A percentile compares a stretch with the other conserved stretches of the same genome.
phyloP scores from a whole-genome alignment of 2,329 filamentous ascomycete species.

The Neonectria magnoliae region DNA sequence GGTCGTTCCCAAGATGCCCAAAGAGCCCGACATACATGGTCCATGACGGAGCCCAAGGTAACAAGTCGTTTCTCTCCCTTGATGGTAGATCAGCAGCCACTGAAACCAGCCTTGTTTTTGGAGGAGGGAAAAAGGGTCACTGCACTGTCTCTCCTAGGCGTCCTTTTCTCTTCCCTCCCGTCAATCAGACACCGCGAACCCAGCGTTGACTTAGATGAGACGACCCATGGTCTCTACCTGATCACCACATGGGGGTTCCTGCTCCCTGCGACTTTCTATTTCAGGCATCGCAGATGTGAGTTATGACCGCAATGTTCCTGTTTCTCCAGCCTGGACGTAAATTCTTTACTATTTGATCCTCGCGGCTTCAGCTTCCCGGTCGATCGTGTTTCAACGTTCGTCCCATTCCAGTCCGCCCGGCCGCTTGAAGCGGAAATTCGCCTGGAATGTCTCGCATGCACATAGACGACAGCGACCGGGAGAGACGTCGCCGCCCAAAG shows the following conservation, averaged over 20 bases:
- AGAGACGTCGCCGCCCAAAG: neutral
- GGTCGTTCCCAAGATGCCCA: neutral
- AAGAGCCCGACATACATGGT: neutral
- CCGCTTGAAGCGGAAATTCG: neutral
- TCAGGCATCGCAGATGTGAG: neutral
- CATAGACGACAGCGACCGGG: neutral
- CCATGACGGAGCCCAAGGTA: conserved; percentile 21
- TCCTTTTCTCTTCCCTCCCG: conserved; percentile 41
- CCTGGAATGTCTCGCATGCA: neutral
- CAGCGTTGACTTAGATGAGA: conserved; percentile 11
- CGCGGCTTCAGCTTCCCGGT: neutral
- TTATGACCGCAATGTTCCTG: neutral
- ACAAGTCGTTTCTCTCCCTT: conserved; percentile 26
- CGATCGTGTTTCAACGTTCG: neutral
- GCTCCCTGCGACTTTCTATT: neutral
- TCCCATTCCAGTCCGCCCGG: neutral
- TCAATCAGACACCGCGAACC: conserved; percentile 21
- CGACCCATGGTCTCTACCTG: neutral
- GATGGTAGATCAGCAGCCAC: conserved; percentile 26
- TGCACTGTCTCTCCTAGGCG: conserved; percentile 24
- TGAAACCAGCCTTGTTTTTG: conserved; percentile 19
- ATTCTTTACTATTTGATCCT: too few relatives aligned
- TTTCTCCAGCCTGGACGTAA: neutral
- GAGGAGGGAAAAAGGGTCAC: conserved; percentile 2
- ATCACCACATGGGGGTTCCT: neutral